These are phyloP conservation scores for Colletotrichum somersetense DNA, from an alignment of 2,329 filamentous ascomycete species.

Conservation along the genomic window DNA sequence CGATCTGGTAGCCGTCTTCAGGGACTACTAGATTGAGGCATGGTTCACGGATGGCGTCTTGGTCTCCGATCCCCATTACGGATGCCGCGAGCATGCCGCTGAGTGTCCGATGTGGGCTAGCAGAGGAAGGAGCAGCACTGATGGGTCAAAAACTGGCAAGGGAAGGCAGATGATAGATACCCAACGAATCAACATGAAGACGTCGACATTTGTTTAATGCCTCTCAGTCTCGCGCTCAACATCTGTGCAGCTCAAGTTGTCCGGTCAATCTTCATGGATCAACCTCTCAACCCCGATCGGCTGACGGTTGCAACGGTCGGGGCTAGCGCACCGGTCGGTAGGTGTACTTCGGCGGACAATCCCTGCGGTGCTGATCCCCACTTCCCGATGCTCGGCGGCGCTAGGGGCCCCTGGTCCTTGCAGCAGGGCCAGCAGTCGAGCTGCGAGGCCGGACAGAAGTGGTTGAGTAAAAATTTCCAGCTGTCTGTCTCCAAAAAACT, in stretches of 20 bases:
- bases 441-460: constrained; percentile 37
- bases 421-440: constrained; percentile 37
- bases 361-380: constrained; percentile 28
- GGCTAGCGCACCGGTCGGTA: constrained; percentile 22
- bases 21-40: constrained; percentile 68
- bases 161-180: constrained; percentile 34
- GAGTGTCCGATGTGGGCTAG: neutral
- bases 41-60: constrained; percentile 1
- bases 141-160: constrained; percentile 10
- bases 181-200: constrained; percentile 28
- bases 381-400: constrained; percentile 39
- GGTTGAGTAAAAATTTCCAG: constrained; percentile 41
- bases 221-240: neutral
- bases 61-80: neutral
- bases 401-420: constrained; percentile 36
- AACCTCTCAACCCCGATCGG: neutral
- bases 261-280: neutral
- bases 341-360: constrained; percentile 22
- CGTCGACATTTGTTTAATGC: neutral
- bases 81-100: neutral
- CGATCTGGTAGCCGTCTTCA: constrained; percentile 83
- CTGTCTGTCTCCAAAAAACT: constrained; percentile 30
- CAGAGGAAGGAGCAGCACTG: neutral
- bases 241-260: neutral
- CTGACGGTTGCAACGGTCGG: constrained; percentile 15